Evolutionary conservation across 176 grass and related monocot genomes (phyloP), one percentile per base, ranked within the genome.

Genomic region (Carex cristatella): DNA sequence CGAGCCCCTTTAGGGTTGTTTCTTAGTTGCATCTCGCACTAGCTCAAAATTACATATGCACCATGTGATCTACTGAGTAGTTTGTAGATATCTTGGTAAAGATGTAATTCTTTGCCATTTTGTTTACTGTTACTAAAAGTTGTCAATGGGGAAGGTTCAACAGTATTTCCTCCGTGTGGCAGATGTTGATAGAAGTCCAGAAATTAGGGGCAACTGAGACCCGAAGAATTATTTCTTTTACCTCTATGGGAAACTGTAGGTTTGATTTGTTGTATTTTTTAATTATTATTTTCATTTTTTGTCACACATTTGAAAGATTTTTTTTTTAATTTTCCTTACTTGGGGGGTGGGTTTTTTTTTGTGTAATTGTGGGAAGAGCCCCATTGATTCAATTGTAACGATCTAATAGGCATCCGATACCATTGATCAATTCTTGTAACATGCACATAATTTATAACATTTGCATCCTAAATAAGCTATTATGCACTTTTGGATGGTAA

Each of bases 1-100:
- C 67, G 90, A 94, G 82, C 84, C 88, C n/a, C 88, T 87, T 11
- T 86, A 84, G 84, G 79, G 70, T 62, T 85, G 79, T 61, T 82
- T 82, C 27, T 77, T 32, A 16, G n/a, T 56, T 77, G 23, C 27
- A 77, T 56, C 73, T 57, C 32, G 73, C 60, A 67, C 40, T 51
- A 42, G 49, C 28, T 32, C 13, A 35, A 32, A 42, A 58, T 15
- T 78, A 57, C 74, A 32, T 71, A 46, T 78, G 73, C 49, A 56
- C 27, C 72, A 55, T 78, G 27, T 33, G 28, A 78, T 57, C 49
- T 78, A 33, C 51, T 56, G 4, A 83, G 42, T 66, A 51, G 61
- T 38, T 69, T 83, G 81, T 83, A 67, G 58, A 83, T 67, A 67
- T 83, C 48, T 48, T 48, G n/a, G 81, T 14, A 66, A 46, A 51